phyloP scores from a whole-genome alignment of 1,284 basidiomycete genomes.

The Grifola frondosa region DNA sequence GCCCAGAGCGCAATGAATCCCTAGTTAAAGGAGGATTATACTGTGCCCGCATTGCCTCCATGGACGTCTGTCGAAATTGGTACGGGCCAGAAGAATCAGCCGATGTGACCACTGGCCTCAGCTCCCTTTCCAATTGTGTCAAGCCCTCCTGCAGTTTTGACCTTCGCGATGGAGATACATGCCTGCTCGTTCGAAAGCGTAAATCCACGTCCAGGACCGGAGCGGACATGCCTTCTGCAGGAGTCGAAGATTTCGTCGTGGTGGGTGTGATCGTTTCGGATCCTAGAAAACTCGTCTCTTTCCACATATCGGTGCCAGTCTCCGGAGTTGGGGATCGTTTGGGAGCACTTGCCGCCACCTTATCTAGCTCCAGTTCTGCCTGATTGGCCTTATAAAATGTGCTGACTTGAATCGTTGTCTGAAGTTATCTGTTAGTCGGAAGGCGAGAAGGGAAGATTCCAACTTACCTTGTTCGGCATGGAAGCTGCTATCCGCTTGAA shows the following conservation, averaged over 20 bases:
- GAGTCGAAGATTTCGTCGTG: constrained; percentile 8
- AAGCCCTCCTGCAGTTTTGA: neutral
- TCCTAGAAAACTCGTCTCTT: constrained; percentile 13
- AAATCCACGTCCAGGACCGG: neutral
- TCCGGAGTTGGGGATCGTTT: constrained; percentile 36
- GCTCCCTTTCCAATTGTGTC: neutral
- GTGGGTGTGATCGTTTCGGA: constrained; percentile 20
- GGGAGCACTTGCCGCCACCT: constrained; percentile 35
- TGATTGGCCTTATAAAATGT: constrained; percentile 61
- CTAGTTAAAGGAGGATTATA: constrained; percentile 1
- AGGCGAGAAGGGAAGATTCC: neutral
- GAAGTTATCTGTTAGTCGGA: constrained; percentile 9
- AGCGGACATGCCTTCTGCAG: constrained; percentile 1
- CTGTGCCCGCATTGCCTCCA: constrained; percentile 14
- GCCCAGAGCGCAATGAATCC: too few species aligned
- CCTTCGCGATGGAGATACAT: neutral
- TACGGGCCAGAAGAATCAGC: neutral
- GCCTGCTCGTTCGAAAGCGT: neutral
- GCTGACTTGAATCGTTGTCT: constrained; percentile 76
- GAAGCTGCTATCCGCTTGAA: constrained; percentile 74
- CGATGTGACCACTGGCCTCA: too few species aligned
- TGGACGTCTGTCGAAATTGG: constrained; percentile 11
- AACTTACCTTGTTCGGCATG: constrained; percentile 68
- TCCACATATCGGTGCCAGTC: constrained; percentile 7
- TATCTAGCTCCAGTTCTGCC: constrained; percentile 44